Base-by-base conservation (phyloP, 257 asterid species). In the Fraxinus quadrangulata region DNA sequence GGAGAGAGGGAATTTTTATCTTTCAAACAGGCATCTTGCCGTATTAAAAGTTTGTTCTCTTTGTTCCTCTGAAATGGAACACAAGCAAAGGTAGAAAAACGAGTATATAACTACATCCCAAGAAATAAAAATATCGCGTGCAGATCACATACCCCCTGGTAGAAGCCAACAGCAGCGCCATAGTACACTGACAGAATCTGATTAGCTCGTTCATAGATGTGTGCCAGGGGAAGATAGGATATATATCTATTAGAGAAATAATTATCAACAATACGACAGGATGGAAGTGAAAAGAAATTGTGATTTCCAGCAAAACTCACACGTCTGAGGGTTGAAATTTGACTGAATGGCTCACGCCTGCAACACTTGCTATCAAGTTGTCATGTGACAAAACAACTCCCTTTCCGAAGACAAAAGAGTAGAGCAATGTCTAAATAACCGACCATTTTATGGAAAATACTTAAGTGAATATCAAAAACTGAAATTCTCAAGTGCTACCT, bases 171-270 rank as follows among this genome's bases (percentile, higher is more conserved):
- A 67, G 98, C 97, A 67, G 79, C 92, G 30, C 98, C 98, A 74
- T 37, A 85, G 77, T 90, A 87, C 24, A 40, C 84, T 4, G 80
- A 67, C 84, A 85, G 54, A 23, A 94, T 88, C 73, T 94, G 97
- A 86, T 94, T 90, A 84, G 96, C 92, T 74, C 99, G 94, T 83
- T 94, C 99, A 67, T 91, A 94, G 81, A 94, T 94, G 88, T 94
- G 99, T 7, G 99, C 99, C 95, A 94, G 86, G 16, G 99, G 99
- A 77, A 94, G 97, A 78, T 94, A 94, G 14, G 99, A 92, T 83
- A 92, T 92, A 83, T 94, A 93, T 84, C 99, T 94, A 92, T 66
- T 67, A 81, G 76, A 76, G 74, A 63, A 59, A 72, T 0, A 74
- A 12, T 28, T 31, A 39, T 73, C 31, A 76, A 76, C 63, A 30